Conservation (phyloP, 164 flowering plant genomes). For the Tetracentron sinense region DNA sequence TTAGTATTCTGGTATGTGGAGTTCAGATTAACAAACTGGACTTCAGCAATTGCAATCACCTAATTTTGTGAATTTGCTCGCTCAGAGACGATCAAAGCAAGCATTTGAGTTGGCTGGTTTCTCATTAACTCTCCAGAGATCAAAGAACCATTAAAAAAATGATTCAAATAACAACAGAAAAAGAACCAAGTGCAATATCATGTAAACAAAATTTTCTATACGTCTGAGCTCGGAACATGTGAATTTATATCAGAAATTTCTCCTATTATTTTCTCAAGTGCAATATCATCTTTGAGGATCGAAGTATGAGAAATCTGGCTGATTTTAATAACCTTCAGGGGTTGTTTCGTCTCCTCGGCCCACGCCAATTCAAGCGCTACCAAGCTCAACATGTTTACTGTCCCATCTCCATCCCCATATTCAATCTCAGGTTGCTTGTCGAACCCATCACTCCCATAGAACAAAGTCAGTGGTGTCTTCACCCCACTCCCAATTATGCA, state of each 20-base stretch:
- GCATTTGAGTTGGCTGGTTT: too few relatives aligned
- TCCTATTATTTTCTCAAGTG: constrained; percentile 37
- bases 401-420: constrained; percentile 99
- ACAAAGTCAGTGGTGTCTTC: constrained; percentile 60
- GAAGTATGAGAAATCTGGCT: constrained; percentile 51
- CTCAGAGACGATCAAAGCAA: too few relatives aligned
- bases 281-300: constrained; percentile 43
- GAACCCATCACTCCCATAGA: constrained; percentile 52
- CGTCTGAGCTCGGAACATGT: constrained; percentile 6
- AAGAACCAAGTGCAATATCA: too few relatives aligned
- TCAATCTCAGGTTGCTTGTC: constrained; percentile 62
- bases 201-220: too few relatives aligned
- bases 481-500: constrained; percentile 72
- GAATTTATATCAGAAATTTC: constrained; percentile 48
- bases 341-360: constrained; percentile 29
- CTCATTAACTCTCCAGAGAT: too few relatives aligned
- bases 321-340: constrained; percentile 40
- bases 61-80: too few relatives aligned
- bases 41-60: too few relatives aligned
- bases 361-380: constrained; percentile 48
- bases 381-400: constrained; percentile 82
- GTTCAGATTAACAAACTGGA: too few relatives aligned
- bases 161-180: too few relatives aligned
- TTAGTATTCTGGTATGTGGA: too few relatives aligned
- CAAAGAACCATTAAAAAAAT: too few relatives aligned